Conservation (phyloP, 805 yeast species). For the Yueomyces sinensis region DNA sequence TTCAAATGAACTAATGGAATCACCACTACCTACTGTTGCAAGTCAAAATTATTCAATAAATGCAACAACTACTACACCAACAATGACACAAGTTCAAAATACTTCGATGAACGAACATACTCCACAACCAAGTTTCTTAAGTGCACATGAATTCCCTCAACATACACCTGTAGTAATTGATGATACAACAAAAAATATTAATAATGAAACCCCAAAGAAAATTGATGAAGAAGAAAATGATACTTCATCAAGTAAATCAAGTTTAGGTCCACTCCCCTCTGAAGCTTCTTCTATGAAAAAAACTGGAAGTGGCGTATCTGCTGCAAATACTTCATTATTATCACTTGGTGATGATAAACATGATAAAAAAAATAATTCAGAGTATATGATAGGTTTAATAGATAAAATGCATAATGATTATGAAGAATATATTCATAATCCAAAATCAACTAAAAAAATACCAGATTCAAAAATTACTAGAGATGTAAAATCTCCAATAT, state of each 20-base stretch:
- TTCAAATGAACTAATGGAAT: neutral
- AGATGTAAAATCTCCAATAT: conserved; percentile 15
- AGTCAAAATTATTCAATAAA: neutral
- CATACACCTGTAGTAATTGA: no score
- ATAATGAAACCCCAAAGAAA: no score
- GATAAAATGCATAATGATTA: conserved; percentile 15
- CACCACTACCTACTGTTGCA: neutral
- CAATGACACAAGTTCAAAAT: neutral
- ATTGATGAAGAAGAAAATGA: no score
- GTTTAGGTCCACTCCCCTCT: neutral
- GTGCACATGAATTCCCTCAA: neutral
- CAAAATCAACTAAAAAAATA: conserved; percentile 15
- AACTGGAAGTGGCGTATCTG: neutral
- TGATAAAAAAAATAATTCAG: conserved; percentile 2
- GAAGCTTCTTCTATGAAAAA: neutral
- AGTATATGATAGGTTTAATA: conserved; percentile 16
- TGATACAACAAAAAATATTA: no score
- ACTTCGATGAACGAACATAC: neutral
- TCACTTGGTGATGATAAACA: no score
- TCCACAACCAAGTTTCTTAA: neutral
- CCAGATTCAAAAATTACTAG: conserved; percentile 16
- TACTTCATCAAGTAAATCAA: neutral
- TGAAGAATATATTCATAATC: conserved; percentile 11
- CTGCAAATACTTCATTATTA: no score
- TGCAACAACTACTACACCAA: neutral